Evolutionary conservation across 1,139 yeast genomes (phyloP).

Genomic region (Nematodospora anomalae): DNA sequence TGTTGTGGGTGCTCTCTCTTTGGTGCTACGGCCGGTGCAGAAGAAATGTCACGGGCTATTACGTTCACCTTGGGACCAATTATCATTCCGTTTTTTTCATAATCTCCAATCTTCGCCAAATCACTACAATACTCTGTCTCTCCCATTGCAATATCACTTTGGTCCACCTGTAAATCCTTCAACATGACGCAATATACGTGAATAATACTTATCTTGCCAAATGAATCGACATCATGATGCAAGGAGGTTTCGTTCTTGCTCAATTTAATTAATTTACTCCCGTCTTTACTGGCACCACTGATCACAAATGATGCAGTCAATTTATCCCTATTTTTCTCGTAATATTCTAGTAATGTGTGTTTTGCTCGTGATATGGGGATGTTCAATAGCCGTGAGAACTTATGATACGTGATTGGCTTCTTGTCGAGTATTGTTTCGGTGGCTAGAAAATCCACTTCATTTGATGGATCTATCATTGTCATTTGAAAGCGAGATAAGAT

Average conservation of each 20-base stretch:
- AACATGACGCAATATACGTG: conserved; percentile 34
- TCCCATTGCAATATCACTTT: conserved; percentile 30
- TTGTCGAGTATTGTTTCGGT: conserved; percentile 24
- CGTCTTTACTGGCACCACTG: conserved; percentile 23
- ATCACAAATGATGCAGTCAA: conserved; percentile 36
- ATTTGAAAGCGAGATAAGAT: no score
- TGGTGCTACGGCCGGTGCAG: conserved; percentile 1
- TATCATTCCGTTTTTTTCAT: conserved; percentile 33
- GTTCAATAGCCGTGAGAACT: conserved; percentile 26
- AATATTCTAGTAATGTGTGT: conserved; percentile 30
- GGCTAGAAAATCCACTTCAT: conserved; percentile 34
- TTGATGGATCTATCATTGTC: conserved; percentile 37
- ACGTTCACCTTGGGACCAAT: conserved; percentile 31
- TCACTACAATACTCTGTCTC: conserved; percentile 26
- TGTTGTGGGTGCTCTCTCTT: conserved; percentile 1
- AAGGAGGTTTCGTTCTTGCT: conserved; percentile 21
- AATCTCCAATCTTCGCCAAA: conserved; percentile 20
- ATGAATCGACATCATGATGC: conserved; percentile 18
- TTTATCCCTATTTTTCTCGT: conserved; percentile 30
- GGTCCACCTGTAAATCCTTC: conserved; percentile 19
- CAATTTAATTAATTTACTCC: conserved; percentile 20
- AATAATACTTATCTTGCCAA: conserved; percentile 25
- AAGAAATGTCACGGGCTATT: conserved; percentile 7
- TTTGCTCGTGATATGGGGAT: conserved; percentile 35
- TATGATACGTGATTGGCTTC: conserved; percentile 31